Base-by-base conservation (phyloP, 2,329 filamentous ascomycete species). In the Hypoxylon sp. region DNA sequence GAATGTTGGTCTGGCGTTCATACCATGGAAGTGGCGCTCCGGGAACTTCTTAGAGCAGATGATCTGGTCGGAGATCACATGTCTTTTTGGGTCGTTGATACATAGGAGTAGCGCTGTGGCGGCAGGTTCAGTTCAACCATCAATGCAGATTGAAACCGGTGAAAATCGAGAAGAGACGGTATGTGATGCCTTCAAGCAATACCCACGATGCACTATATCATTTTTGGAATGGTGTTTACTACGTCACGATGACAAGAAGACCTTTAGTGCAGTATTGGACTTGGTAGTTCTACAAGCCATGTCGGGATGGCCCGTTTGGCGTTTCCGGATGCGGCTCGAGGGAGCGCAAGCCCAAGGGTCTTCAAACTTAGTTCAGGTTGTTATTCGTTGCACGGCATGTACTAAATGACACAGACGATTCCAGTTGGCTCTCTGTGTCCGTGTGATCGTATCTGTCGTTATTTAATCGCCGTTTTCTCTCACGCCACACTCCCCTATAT, bases 131-230 rank as follows among this genome's bases (percentile, higher is more conserved):
- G 15, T 5, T 43, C 23, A 32, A n/a, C 25, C 40, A 34, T 25
- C 7, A 11, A 45, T 50, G 51, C 45, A 50, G 21, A 25, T 25
- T 37, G 49, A 53, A 50, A 53, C 49, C 53, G 44, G 53, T 20
- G 40, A 42, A 29, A 13, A 29, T 26, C 11, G 15, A 15, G 6
- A 11, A 23, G 35, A 40, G 23, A 11, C 30, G 30, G 16, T 5
- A 20, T 40, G 19, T 29, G 7, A 16, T 6, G 9, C 21, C n/a
- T n/a, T n/a, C 17, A 21, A 43, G 35, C 8, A 16, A 46, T n/a
- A 19, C 27, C 19, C 29, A 21, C 1, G 7, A 36, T 31, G 26
- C 7, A 7, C n/a, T 9, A 23, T 23, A 17, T 34, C 17, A 9
- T 17, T 42, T 20, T 27, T 16, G 19, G 25, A n/a, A 21, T 17